phyloP scores from a whole-genome alignment of 1,139 yeast species.

The Pichia sp. region DNA sequence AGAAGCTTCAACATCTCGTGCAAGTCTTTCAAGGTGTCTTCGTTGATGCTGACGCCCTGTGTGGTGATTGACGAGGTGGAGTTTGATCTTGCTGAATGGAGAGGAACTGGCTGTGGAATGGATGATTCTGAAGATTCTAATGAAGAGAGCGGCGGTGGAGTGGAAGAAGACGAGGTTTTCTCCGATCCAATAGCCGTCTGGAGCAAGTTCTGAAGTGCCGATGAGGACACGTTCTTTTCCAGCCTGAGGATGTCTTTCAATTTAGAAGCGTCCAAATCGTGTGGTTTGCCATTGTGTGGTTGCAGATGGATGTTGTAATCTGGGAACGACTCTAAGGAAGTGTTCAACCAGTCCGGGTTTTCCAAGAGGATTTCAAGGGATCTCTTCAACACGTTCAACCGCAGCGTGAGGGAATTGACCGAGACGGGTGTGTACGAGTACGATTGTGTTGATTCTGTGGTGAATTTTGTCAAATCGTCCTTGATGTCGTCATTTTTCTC shows the following conservation, averaged over 20 bases:
- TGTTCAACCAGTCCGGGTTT: slow-evolving; percentile 50
- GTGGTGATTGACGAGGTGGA: slow-evolving; percentile 8
- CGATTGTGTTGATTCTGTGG: slow-evolving; percentile 80
- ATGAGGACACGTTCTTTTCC: slow-evolving; percentile 47
- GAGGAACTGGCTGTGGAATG: neutral
- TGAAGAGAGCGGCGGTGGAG: neutral
- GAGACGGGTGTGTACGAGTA: slow-evolving; percentile 83
- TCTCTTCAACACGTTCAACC: slow-evolving; percentile 72
- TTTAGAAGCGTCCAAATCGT: slow-evolving; percentile 1
- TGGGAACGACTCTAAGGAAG: slow-evolving; percentile 28
- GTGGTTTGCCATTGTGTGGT: neutral
- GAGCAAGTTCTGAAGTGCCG: slow-evolving; percentile 49
- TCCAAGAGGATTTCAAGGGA: slow-evolving; percentile 71
- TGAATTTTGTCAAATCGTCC: slow-evolving; percentile 40
- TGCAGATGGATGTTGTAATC: slow-evolving; percentile 8
- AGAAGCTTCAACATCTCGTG: slow-evolving; percentile 45
- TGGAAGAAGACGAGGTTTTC: neutral
- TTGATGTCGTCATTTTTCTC: neutral
- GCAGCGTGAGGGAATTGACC: slow-evolving; percentile 73
- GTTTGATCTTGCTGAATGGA: slow-evolving; percentile 2
- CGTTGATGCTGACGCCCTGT: slow-evolving; percentile 1
- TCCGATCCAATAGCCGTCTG: slow-evolving; percentile 36
- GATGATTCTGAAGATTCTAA: neutral
- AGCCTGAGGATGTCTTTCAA: slow-evolving; percentile 16
- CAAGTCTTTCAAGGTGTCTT: slow-evolving; percentile 36